These are phyloP conservation scores for Trichosporon ovoides DNA, from an alignment of 1,284 basidiomycete genomes.

Conservation along the genomic window DNA sequence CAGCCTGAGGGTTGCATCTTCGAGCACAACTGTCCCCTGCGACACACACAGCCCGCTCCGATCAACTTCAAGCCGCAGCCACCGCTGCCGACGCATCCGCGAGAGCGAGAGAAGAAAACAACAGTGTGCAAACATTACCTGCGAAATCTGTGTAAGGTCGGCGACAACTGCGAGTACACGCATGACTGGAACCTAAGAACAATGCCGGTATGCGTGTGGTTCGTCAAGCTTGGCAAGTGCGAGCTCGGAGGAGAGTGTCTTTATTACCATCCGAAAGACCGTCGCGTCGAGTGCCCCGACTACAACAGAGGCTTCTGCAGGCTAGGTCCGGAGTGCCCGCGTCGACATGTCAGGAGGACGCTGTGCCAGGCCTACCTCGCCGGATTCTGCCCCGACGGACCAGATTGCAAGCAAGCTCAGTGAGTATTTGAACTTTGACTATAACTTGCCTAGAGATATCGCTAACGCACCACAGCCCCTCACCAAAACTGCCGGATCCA, in stretches of 20 bases:
- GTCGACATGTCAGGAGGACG: slow-evolving; percentile 87
- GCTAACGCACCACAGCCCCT: slow-evolving; percentile 26
- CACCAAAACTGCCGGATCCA: slow-evolving; percentile 55
- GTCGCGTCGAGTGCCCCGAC: slow-evolving; percentile 88
- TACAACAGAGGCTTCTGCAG: slow-evolving; percentile 95
- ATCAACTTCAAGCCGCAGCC: slow-evolving; percentile 83
- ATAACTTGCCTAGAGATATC: too few species aligned
- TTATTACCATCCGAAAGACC: slow-evolving; percentile 87
- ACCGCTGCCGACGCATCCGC: slow-evolving; percentile 66
- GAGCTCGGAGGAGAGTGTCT: slow-evolving; percentile 97
- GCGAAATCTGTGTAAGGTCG: slow-evolving; percentile 96
- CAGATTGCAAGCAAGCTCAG: slow-evolving; percentile 87
- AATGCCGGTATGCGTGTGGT: slow-evolving; percentile 99
- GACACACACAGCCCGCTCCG: slow-evolving; percentile 78
- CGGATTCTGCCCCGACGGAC: slow-evolving; percentile 92
- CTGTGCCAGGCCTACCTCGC: slow-evolving; percentile 87
- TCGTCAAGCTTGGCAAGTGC: slow-evolving; percentile 95
- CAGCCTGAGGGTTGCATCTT: slow-evolving; percentile 79
- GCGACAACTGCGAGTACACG: slow-evolving; percentile 95
- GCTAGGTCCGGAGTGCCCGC: slow-evolving; percentile 78
- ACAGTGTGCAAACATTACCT: slow-evolving; percentile 99
- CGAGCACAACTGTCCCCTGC: slow-evolving; percentile 75
- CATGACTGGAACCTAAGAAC: slow-evolving; percentile 97
- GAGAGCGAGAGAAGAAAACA: slow-evolving; percentile 74
- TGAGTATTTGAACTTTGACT: too few species aligned